A percentile compares a stretch with the other conserved stretches of the same genome.
Evolutionary conservation across 1,284 basidiomycete species (phyloP).

Genomic region (Moesziomyces sp.): DNA sequence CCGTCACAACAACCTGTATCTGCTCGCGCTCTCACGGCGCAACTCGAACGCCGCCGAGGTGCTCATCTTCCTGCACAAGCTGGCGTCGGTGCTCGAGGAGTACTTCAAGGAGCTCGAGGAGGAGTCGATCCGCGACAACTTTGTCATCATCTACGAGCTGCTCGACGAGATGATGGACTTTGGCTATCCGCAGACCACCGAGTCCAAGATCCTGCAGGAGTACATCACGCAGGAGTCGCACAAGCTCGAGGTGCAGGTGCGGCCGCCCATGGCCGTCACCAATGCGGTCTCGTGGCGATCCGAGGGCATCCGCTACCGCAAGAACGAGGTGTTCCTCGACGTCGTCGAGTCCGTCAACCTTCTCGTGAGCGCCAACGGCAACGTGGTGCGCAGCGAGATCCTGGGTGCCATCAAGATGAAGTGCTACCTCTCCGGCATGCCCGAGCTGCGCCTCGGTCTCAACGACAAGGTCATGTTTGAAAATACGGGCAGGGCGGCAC

Average conservation of each 20-base stretch:
- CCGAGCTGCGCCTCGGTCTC: constrained; percentile 90
- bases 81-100: constrained; percentile 82
- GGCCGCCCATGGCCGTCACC: constrained; percentile 96
- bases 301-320: constrained; percentile 95
- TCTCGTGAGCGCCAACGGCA: constrained; percentile 94
- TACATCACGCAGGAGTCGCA: constrained; percentile 99
- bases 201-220: constrained; percentile 99
- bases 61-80: constrained; percentile 94
- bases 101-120: constrained; percentile 99
- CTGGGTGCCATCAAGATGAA: constrained; percentile 99
- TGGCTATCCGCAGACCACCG: constrained; percentile 98
- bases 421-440: constrained; percentile 98
- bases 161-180: constrained; percentile 99
- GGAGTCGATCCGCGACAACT: constrained; percentile 98
- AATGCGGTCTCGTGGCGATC: constrained; percentile 99
- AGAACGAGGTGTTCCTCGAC: constrained; percentile 99
- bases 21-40: constrained; percentile 92
- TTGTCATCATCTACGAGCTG: constrained; percentile 92
- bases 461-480: constrained; percentile 99
- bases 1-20: constrained; percentile 94
- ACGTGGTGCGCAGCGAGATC: constrained; percentile 97
- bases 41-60: constrained; percentile 97
- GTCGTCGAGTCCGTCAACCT: constrained; percentile 98
- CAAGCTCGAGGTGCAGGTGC: constrained; percentile 95
- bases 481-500: constrained; percentile 89